These are phyloP conservation scores for Phoenix dactylifera DNA, from an alignment of 176 grass and related monocot species.

Conservation along the genomic window DNA sequence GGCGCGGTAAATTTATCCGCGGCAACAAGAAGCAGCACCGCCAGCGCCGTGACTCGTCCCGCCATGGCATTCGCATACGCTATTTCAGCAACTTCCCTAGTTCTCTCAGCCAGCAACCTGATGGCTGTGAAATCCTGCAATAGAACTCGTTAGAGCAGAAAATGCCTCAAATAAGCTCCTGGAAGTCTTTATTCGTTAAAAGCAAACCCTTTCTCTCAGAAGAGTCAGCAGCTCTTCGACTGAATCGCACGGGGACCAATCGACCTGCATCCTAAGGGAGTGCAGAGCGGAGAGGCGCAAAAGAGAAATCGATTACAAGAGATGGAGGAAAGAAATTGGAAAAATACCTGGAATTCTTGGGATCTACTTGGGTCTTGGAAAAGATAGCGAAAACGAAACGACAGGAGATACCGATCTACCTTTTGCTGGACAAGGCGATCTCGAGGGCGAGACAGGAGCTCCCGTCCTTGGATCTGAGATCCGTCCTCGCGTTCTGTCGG, in stretches of 20 bases:
- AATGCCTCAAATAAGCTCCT: neutral
- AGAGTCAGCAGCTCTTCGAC: constrained; percentile 41
- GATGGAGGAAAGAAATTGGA: too few species aligned
- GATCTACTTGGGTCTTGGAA: neutral
- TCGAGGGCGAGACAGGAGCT: constrained; percentile 39
- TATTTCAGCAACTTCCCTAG: constrained; percentile 32
- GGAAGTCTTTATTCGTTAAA: too few species aligned
- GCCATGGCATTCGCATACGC: constrained; percentile 45
- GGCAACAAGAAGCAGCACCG: constrained; percentile 46
- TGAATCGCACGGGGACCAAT: constrained; percentile 32
- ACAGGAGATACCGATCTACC: constrained; percentile 5
- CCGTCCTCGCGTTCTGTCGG: constrained; percentile 33
- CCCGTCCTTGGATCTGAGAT: constrained; percentile 30
- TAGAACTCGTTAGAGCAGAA: constrained; percentile 5
- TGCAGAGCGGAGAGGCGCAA: neutral
- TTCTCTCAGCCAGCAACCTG: constrained; percentile 48
- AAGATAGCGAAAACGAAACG: neutral
- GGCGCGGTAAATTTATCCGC: constrained; percentile 36
- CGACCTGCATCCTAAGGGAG: constrained; percentile 32
- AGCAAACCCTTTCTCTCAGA: constrained; percentile 31
- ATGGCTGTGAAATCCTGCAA: constrained; percentile 39
- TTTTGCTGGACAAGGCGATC: constrained; percentile 31
- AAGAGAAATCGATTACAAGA: neutral
- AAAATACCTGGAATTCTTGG: too few species aligned
- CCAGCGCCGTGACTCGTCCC: constrained; percentile 21